Percentiles rank a stretch among this genome's conserved stretches.
These are phyloP conservation scores for Amylocystis lapponica DNA, from an alignment of 768 basidiomycete species.

Conservation along the genomic window DNA sequence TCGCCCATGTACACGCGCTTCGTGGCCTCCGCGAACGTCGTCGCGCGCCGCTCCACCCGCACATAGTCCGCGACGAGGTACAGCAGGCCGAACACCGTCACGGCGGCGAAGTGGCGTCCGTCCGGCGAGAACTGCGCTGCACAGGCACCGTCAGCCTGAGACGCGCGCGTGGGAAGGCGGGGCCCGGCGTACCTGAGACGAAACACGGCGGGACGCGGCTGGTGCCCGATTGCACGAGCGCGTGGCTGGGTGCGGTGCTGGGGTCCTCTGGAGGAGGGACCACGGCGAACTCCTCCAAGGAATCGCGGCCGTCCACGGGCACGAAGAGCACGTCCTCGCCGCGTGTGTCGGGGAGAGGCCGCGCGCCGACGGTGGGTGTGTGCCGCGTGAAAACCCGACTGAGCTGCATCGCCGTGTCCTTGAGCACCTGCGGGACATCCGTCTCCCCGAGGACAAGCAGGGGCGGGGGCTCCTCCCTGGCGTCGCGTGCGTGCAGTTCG, in stretches of 20 bases:
- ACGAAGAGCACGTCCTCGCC: neutral
- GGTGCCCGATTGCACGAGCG: slow-evolving; percentile 4
- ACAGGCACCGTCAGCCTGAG: too few species aligned
- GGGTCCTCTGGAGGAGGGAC: slow-evolving; percentile 4
- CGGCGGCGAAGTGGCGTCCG: slow-evolving; percentile 15
- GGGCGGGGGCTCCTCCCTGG: neutral
- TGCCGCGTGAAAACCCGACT: neutral
- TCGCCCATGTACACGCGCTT: slow-evolving; percentile 13
- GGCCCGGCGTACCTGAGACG: slow-evolving; percentile 9
- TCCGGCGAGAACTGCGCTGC: slow-evolving; percentile 19
- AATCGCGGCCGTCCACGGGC: slow-evolving; percentile 5
- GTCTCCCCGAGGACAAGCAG: slow-evolving; percentile 11
- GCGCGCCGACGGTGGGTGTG: too few species aligned
- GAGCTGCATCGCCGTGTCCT: slow-evolving; percentile 1
- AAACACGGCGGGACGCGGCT: slow-evolving; percentile 5
- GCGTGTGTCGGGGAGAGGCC: too few species aligned
- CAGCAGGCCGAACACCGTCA: slow-evolving; percentile 14
- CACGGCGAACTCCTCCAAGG: slow-evolving; percentile 9
- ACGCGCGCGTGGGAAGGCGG: neutral
- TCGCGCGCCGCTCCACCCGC: slow-evolving; percentile 9
- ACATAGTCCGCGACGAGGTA: slow-evolving; percentile 16
- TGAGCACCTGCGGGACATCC: slow-evolving; percentile 5
- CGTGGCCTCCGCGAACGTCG: slow-evolving; percentile 6
- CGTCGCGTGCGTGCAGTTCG: neutral
- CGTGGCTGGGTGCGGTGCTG: neutral